phyloP scores from a whole-genome alignment of 306 rosid genomes.

The Spatholobus suberectus region DNA sequence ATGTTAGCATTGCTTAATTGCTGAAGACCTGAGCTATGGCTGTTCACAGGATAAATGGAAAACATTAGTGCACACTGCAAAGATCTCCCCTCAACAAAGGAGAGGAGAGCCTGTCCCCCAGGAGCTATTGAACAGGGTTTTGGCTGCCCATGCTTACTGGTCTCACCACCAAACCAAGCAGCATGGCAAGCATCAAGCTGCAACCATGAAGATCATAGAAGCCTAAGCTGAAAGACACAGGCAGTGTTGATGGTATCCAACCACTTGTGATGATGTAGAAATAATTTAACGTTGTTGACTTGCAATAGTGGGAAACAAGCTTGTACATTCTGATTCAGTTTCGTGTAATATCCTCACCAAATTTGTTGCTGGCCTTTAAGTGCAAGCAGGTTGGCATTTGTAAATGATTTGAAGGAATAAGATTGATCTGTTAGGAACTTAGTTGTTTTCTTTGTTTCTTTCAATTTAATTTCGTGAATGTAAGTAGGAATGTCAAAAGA shows the following conservation, averaged over 20 bases:
- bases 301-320: slow-evolving; percentile 50
- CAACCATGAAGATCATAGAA: slow-evolving; percentile 47
- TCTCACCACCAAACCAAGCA: slow-evolving; percentile 78
- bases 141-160: slow-evolving; percentile 91
- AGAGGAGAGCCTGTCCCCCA: slow-evolving; percentile 96
- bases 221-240: slow-evolving; percentile 27
- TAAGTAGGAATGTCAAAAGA: slow-evolving; percentile 28
- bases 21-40: slow-evolving; percentile 8
- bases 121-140: slow-evolving; percentile 82
- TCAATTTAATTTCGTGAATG: slow-evolving; percentile 31
- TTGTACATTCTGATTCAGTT: slow-evolving; percentile 71
- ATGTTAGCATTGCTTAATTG: slow-evolving; percentile 5
- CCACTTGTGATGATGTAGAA: slow-evolving; percentile 63
- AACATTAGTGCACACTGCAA: slow-evolving; percentile 93
- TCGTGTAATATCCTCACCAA: slow-evolving; percentile 71
- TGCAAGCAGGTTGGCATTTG: slow-evolving; percentile 66
- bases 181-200: slow-evolving; percentile 62
- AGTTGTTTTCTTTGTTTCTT: slow-evolving; percentile 37
- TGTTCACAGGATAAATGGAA: slow-evolving; percentile 90
- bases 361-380: slow-evolving; percentile 61
- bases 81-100: slow-evolving; percentile 88
- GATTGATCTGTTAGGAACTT: slow-evolving; percentile 51
- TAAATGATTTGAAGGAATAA: slow-evolving; percentile 75
- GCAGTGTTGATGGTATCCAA: slow-evolving; percentile 44
- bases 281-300: slow-evolving; percentile 44